phyloP scores from a whole-genome alignment of 139 green algal species.

The Yamagishiella unicocca region DNA sequence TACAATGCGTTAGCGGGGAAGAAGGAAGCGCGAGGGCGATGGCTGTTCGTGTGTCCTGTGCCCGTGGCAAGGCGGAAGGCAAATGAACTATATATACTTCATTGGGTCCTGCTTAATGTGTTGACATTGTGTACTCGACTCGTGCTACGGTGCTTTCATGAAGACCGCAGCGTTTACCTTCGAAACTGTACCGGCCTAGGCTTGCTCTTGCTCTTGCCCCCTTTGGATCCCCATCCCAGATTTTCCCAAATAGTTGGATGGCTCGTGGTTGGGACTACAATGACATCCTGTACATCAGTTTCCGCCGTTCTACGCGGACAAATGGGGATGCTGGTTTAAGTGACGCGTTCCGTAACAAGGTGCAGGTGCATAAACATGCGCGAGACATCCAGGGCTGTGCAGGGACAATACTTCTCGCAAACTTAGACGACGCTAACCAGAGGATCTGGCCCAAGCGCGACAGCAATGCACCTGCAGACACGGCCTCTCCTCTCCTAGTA shows the following conservation, averaged over 20 bases:
- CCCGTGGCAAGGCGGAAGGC: no score
- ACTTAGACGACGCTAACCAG: neutral
- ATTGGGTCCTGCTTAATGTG: no score
- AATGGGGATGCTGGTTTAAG: neutral
- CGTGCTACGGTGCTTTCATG: no score
- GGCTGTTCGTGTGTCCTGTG: no score
- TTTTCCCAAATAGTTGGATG: neutral
- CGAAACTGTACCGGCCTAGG: no score
- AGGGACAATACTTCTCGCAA: neutral
- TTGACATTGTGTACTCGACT: no score
- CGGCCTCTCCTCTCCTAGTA: neutral
- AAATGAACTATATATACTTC: no score
- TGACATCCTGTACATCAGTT: neutral
- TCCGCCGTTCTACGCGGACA: neutral
- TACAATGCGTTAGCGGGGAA: no score
- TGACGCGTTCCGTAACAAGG: neutral
- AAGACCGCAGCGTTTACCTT: no score
- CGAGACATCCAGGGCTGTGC: neutral
- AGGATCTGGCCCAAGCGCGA: neutral
- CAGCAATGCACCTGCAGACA: neutral
- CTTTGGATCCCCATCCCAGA: neutral
- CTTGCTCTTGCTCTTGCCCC: no score
- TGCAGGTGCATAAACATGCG: neutral
- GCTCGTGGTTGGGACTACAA: neutral
- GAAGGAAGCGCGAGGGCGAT: no score